phyloP scores from a whole-genome alignment of 2,329 filamentous ascomycete species.

The Cadophora sp. region DNA sequence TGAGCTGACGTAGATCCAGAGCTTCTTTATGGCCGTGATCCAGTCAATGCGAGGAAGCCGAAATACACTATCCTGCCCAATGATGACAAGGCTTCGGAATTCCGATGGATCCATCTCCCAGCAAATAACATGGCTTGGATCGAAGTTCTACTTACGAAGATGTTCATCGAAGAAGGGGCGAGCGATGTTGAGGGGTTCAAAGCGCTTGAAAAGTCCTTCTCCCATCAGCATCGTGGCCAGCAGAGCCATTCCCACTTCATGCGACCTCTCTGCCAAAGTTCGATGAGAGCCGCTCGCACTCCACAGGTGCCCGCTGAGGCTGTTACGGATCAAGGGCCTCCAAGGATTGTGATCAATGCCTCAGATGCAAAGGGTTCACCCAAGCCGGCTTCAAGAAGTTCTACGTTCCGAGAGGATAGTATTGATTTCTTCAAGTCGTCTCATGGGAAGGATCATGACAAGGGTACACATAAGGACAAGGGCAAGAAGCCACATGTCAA shows the following conservation, averaged over 20 bases:
- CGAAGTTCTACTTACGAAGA: slow-evolving; percentile 38
- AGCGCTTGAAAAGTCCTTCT: slow-evolving; percentile 39
- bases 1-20: slow-evolving; percentile 24
- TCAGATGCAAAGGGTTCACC: slow-evolving; percentile 21
- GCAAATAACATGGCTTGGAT: slow-evolving; percentile 43
- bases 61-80: slow-evolving; percentile 35
- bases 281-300: slow-evolving; percentile 29
- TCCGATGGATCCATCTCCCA: slow-evolving; percentile 41
- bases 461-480: slow-evolving; percentile 33
- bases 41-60: slow-evolving; percentile 36
- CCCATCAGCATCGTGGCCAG: slow-evolving; percentile 40
- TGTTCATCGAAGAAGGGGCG: slow-evolving; percentile 41
- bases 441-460: slow-evolving; percentile 21
- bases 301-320: slow-evolving; percentile 17
- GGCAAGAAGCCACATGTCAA: slow-evolving; percentile 34
- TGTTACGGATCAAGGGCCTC: slow-evolving; percentile 27
- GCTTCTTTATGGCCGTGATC: slow-evolving; percentile 37
- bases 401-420: slow-evolving; percentile 28
- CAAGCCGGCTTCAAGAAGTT: slow-evolving; percentile 27
- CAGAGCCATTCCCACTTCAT: slow-evolving; percentile 42
- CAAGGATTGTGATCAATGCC: slow-evolving; percentile 37
- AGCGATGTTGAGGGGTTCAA: slow-evolving; percentile 41
- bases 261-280: slow-evolving; percentile 40
- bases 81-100: slow-evolving; percentile 37
- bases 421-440: slow-evolving; percentile 25